phyloP scores from a whole-genome alignment of 371 early-diverging fungal species.

The Blakeslea trispora region DNA sequence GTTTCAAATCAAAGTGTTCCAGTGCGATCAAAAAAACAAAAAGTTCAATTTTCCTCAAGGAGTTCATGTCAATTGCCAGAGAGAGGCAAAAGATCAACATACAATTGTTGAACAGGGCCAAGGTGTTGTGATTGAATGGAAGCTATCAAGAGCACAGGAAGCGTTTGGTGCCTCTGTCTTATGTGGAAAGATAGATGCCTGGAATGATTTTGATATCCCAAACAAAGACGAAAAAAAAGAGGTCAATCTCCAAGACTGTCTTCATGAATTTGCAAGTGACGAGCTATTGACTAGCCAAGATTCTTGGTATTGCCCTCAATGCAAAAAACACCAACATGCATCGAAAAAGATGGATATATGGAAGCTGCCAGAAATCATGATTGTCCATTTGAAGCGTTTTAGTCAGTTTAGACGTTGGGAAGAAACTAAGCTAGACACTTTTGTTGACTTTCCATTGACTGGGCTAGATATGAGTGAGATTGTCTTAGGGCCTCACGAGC shows the following conservation, averaged over 20 bases:
- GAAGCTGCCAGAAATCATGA: constrained; percentile 55
- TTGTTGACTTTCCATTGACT: constrained; percentile 64
- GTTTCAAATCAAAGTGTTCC: constrained; percentile 34
- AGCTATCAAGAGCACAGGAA: constrained; percentile 25
- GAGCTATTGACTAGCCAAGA: constrained; percentile 66
- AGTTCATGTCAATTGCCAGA: neutral
- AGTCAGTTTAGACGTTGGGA: constrained; percentile 59
- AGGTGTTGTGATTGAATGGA: constrained; percentile 41
- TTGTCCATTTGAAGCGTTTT: constrained; percentile 73
- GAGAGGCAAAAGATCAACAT: neutral
- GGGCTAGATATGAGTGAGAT: constrained; percentile 40
- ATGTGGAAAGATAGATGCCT: constrained; percentile 24
- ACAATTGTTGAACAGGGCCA: constrained; percentile 45
- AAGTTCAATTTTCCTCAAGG: neutral
- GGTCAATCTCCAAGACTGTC: constrained; percentile 53
- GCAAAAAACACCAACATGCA: constrained; percentile 55
- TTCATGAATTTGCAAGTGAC: constrained; percentile 60
- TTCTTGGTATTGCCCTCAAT: constrained; percentile 67
- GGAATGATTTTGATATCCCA: constrained; percentile 29
- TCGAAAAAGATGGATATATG: constrained; percentile 62
- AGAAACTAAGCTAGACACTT: constrained; percentile 58
- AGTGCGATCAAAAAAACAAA: neutral
- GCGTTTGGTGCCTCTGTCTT: constrained; percentile 30
- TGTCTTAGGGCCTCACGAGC: constrained; percentile 20
- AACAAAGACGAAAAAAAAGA: constrained; percentile 8